Percentiles rank a stretch among this genome's conserved stretches.
Conservation (phyloP, 768 basidiomycete genomes). For the Pulveroboletus frians region DNA sequence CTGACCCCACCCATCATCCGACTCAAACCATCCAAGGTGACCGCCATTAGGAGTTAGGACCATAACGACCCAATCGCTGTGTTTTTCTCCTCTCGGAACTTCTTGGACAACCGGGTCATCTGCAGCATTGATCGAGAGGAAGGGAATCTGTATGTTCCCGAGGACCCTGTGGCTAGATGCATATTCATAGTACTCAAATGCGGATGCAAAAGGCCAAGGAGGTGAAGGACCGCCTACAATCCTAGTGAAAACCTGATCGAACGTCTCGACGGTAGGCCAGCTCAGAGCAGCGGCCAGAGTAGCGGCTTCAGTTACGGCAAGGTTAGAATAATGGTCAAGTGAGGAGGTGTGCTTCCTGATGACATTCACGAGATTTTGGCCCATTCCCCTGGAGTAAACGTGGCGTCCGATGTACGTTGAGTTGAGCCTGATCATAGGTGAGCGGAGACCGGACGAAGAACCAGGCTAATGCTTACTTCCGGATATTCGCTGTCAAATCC, state of each 20-base stretch:
- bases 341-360: slow-evolving; percentile 46
- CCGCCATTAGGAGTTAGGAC: slow-evolving; percentile 62
- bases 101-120: slow-evolving; percentile 74
- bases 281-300: slow-evolving; percentile 43
- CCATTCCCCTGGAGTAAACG: slow-evolving; percentile 78
- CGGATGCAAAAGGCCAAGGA: slow-evolving; percentile 43
- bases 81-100: slow-evolving; percentile 52
- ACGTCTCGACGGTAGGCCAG: slow-evolving; percentile 49
- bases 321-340: slow-evolving; percentile 48
- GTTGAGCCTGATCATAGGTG: slow-evolving; percentile 41
- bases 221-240: slow-evolving; percentile 65
- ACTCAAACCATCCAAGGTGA: slow-evolving; percentile 82
- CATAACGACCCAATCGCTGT: slow-evolving; percentile 52
- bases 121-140: slow-evolving; percentile 66
- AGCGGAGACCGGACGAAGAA: slow-evolving; percentile 5
- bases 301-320: slow-evolving; percentile 46
- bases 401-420: slow-evolving; percentile 51
- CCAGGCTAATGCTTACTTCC: slow-evolving; percentile 25
- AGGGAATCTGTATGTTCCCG: slow-evolving; percentile 59
- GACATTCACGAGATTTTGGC: slow-evolving; percentile 59
- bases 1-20: slow-evolving; percentile 31
- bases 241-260: slow-evolving; percentile 62
- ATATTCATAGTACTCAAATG: slow-evolving; percentile 44
- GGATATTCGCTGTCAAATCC: slow-evolving; percentile 37
- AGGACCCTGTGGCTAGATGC: slow-evolving; percentile 60